Conservation (phyloP, 2,329 filamentous ascomycete genomes). For the Xylaria sp. region DNA sequence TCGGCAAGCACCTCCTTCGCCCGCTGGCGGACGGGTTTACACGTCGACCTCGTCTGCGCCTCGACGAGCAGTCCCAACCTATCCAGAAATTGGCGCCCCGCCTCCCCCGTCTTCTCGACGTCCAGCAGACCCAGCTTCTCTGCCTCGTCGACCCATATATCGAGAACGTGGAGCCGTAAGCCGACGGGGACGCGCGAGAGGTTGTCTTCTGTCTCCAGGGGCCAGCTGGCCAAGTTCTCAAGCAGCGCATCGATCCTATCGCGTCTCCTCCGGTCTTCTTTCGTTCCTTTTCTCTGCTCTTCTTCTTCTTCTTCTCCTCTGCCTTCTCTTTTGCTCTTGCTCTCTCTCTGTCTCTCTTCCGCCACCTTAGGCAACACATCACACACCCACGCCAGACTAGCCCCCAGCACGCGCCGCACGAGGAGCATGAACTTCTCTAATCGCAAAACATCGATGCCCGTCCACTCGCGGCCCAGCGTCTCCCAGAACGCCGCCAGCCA, state of each 20-base stretch:
- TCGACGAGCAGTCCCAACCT: slow-evolving; percentile 66
- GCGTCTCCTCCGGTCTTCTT: slow-evolving; percentile 36
- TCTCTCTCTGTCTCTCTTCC: too few species aligned
- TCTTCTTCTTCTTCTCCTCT: slow-evolving; percentile 52
- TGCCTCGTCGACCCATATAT: slow-evolving; percentile 92
- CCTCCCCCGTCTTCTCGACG: slow-evolving; percentile 55
- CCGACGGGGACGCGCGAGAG: slow-evolving; percentile 78
- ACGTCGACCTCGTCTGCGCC: slow-evolving; percentile 67
- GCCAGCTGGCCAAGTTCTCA: slow-evolving; percentile 58
- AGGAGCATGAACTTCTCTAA: slow-evolving; percentile 95
- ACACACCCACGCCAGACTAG: slow-evolving; percentile 68
- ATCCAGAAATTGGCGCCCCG: slow-evolving; percentile 62
- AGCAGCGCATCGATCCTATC: slow-evolving; percentile 50
- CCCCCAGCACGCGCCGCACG: slow-evolving; percentile 79
- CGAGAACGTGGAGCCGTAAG: slow-evolving; percentile 84
- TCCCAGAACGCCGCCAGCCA: slow-evolving; percentile 77
- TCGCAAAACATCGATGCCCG: slow-evolving; percentile 75
- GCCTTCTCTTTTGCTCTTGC: slow-evolving; percentile 34
- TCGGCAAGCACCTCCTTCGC: slow-evolving; percentile 78
- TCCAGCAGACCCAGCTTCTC: slow-evolving; percentile 72
- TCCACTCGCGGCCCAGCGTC: slow-evolving; percentile 76
- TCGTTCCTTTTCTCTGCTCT: slow-evolving; percentile 30
- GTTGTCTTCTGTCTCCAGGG: slow-evolving; percentile 56
- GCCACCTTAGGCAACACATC: slow-evolving; percentile 22
- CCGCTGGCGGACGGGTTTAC: slow-evolving; percentile 77